Evolutionary conservation across 139 green algal species (phyloP), one percentile per base, ranked within the genome.

Genomic region (Chlamydomonas sp.): DNA sequence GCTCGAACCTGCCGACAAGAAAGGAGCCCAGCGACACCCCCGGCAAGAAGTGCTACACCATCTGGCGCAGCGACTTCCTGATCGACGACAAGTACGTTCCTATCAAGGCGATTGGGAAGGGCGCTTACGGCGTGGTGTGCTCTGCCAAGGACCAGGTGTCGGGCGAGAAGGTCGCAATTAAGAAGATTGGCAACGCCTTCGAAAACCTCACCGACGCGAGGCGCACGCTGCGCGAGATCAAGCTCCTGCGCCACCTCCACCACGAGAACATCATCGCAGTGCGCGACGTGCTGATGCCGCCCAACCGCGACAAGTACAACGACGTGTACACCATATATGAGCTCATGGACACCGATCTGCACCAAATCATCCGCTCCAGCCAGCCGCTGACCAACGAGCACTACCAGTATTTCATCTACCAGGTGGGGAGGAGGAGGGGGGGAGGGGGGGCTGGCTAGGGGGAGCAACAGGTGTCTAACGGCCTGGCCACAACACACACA

Each of bases 331-430:
- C 98, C 20, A 91, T 99, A 49, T 96, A 98, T 67, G 95, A 99
- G 82, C 86, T 99, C 13, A 99, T 99, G 95, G 95, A 99, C 85
- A 99, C 95, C 26, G 95, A 99, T 81, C 83, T 99, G 72, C 94
- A 99, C 84, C 95, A 99, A 79, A 98, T 99, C 83, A 97, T 99
- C 73, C 80, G 90, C 38, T 97, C 90, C 34, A 83, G 79, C 1
- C 95, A 99, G 81, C 68, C 86, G 2, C 84, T 99, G 4, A 90
- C 88, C 3, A 92, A 98, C 76, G 94, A 98, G 69, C 95, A 99
- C 84, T 94, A 90, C 48, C 91, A 98, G 78, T 99, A 98, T 80
- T 99, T 99, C 73, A 75, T 97, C 10, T 98, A 97, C 76, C 95
- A 99, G 88, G 85, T 93, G 48, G 2, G 66, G 26, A 5, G n/a